Evolutionary conservation across 2,329 filamentous ascomycete species (phyloP).

Genomic region (Lachnellula cervina): DNA sequence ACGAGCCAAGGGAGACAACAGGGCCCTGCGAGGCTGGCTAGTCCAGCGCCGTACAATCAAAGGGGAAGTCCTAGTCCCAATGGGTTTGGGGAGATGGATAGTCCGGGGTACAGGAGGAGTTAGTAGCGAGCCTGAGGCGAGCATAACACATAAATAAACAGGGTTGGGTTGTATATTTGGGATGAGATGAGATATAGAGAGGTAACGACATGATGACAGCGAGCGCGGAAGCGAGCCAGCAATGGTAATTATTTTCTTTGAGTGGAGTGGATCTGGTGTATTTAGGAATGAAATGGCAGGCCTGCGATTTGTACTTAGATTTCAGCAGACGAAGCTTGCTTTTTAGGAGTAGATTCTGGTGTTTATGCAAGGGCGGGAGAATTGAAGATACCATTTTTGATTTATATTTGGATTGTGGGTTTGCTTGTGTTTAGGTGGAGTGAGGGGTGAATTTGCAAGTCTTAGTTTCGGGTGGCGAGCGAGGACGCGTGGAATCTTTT

Average conservation of each 20-base stretch:
- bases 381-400: background rate
- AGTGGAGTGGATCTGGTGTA: background rate
- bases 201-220: background rate
- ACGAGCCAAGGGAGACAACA: slow-evolving; percentile 10
- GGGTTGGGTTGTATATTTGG: background rate
- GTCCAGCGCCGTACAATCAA: slow-evolving; percentile 18
- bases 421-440: background rate
- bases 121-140: background rate
- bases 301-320: no score
- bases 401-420: background rate
- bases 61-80: slow-evolving; percentile 2
- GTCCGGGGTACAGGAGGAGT: slow-evolving; percentile 6
- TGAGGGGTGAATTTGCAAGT: background rate
- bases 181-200: background rate
- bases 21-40: slow-evolving; percentile 12
- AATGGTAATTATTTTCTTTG: background rate
- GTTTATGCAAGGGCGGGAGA: background rate
- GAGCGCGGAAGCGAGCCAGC: background rate
- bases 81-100: background rate
- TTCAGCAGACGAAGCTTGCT: background rate
- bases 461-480: no score
- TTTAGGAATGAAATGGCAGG: no score
- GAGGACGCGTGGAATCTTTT: no score
- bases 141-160: no score
- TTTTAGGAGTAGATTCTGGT: background rate